These are phyloP conservation scores for Fusarium sp. DNA, from an alignment of 2,329 filamentous ascomycete species.

Conservation along the genomic window DNA sequence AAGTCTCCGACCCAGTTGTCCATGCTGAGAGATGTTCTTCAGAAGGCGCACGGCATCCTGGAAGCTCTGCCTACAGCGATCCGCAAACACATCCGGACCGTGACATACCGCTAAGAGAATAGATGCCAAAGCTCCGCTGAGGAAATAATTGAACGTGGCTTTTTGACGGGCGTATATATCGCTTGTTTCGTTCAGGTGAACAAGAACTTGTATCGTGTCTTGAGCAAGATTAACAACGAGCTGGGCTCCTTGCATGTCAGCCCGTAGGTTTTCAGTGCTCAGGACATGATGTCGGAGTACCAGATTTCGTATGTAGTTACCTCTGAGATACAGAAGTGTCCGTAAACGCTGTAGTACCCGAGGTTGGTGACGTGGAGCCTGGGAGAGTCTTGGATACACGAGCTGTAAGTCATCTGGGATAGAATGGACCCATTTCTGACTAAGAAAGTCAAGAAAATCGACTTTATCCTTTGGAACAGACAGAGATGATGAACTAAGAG, in stretches of 20 bases:
- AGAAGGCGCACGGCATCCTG: conserved; percentile 3
- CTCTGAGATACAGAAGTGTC: conserved; percentile 10
- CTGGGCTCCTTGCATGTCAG: conserved; percentile 5
- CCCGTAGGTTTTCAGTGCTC: not conserved
- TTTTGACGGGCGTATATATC: conserved; percentile 19
- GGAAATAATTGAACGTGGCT: conserved; percentile 12
- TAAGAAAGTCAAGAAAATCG: conserved; percentile 16
- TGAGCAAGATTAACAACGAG: conserved; percentile 11
- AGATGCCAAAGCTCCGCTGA: not conserved
- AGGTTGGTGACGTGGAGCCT: conserved; percentile 10
- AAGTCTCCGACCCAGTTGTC: conserved; percentile 1
- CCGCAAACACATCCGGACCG: conserved; percentile 10
- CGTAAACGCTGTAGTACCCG: conserved; percentile 2
- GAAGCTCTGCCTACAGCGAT: conserved; percentile 10
- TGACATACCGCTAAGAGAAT: conserved; percentile 14
- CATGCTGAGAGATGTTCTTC: conserved; percentile 6
- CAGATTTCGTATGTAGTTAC: conserved; percentile 5
- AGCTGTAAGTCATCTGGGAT: conserved; percentile 15
- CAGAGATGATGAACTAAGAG: not conserved
- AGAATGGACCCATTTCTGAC: conserved; percentile 20
- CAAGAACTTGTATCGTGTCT: conserved; percentile 12
- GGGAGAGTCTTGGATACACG: conserved; percentile 15
- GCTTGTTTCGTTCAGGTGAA: conserved; percentile 18
- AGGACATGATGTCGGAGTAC: conserved; percentile 8
- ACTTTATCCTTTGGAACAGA: conserved; percentile 12